Evolutionary conservation across 106 monocot genomes (phyloP).

Genomic region (Dendrobium huoshanense): DNA sequence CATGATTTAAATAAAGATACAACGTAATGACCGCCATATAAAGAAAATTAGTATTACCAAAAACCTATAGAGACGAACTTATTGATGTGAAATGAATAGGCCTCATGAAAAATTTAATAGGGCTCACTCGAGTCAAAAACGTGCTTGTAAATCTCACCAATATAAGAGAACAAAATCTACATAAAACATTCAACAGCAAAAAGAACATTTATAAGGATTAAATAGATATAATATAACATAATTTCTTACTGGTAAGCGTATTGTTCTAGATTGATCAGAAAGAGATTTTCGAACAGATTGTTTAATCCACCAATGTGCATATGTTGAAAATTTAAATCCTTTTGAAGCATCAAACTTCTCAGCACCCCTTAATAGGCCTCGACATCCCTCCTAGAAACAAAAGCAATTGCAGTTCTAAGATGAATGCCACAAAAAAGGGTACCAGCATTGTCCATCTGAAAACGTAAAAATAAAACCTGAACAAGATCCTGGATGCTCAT

Average conservation of each 20-base stretch:
- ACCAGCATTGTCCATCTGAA: neutral
- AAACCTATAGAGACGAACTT: no score
- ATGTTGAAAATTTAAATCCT: slow-evolving; percentile 96
- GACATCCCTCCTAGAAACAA: slow-evolving; percentile 74
- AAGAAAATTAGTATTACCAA: no score
- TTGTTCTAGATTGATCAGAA: slow-evolving; percentile 84
- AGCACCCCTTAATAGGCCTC: slow-evolving; percentile 79
- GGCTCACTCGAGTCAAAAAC: no score
- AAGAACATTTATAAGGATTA: no score
- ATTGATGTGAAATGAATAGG: no score
- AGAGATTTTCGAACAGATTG: slow-evolving; percentile 90
- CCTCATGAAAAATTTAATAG: no score
- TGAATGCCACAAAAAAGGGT: neutral
- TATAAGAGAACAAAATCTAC: no score
- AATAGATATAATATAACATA: no score
- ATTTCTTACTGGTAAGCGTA: slow-evolving; percentile 73
- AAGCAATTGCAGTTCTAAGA: slow-evolving; percentile 3
- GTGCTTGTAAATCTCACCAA: no score
- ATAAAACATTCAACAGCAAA: no score
- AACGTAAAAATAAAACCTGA: slow-evolving; percentile 46
- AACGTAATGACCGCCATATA: no score
- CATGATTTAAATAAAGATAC: no score
- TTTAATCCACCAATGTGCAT: slow-evolving; percentile 99
- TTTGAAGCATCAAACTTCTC: slow-evolving; percentile 99
- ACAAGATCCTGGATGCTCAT: slow-evolving; percentile 95